These are phyloP conservation scores for Pleurotus tuoliensis DNA, from an alignment of 768 basidiomycete species.

Conservation along the genomic window DNA sequence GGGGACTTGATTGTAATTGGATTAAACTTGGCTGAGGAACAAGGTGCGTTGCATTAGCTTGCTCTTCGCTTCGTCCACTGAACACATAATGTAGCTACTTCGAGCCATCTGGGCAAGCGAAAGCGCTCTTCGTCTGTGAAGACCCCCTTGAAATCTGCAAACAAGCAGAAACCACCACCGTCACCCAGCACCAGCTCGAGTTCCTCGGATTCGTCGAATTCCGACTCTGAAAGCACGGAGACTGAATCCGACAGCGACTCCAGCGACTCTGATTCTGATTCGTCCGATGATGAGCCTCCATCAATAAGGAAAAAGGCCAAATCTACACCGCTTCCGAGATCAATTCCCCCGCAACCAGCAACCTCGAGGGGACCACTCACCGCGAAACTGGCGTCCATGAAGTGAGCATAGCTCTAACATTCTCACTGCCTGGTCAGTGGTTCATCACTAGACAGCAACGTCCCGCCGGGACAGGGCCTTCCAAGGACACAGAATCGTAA, in stretches of 20 bases:
- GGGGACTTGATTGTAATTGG: constrained; percentile 40
- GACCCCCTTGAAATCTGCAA: neutral
- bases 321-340: neutral
- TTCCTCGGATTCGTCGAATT: neutral
- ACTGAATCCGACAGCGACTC: neutral
- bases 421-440: neutral
- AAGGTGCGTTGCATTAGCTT: neutral
- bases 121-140: neutral
- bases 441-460: constrained; percentile 11
- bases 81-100: neutral
- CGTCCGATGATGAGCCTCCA: constrained; percentile 16
- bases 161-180: neutral
- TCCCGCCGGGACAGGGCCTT: constrained; percentile 63
- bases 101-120: neutral
- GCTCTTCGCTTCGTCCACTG: too few relatives aligned
- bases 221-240: neutral
- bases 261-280: constrained; percentile 21
- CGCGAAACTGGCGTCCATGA: neutral
- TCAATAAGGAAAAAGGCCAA: neutral
- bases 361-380: neutral
- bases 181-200: neutral
- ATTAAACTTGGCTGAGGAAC: constrained; percentile 12
- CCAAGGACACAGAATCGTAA: constrained; percentile 54
- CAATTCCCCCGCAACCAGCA: neutral
- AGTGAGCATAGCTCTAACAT: neutral